Conservation (phyloP, 1,284 basidiomycete species). For the Peniophora sp. region DNA sequence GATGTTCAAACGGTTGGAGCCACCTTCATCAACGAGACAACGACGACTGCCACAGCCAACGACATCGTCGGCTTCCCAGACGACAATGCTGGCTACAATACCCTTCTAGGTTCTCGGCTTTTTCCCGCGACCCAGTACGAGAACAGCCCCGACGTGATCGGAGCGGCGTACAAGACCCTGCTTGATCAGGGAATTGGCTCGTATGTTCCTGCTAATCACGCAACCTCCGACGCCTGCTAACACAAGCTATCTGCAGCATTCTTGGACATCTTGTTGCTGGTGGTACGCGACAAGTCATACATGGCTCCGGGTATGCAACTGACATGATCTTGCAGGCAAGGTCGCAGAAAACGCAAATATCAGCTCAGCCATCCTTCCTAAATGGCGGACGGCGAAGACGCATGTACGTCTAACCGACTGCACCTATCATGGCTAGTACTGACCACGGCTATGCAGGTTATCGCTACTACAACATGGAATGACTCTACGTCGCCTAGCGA, state of each 20-base stretch:
- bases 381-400: constrained; percentile 24
- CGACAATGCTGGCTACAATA: constrained; percentile 12
- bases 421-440: background rate
- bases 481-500: constrained; percentile 1
- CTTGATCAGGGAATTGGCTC: constrained; percentile 4
- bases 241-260: background rate
- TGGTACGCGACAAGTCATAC: constrained; percentile 1
- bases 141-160: constrained; percentile 9
- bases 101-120: constrained; percentile 16
- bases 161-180: constrained; percentile 6
- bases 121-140: constrained; percentile 13
- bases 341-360: constrained; percentile 22
- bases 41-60: constrained; percentile 8
- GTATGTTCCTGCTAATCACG: background rate
- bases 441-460: constrained; percentile 1
- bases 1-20: constrained; percentile 11
- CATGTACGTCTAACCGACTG: constrained; percentile 16
- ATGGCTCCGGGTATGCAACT: background rate
- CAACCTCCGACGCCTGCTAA: background rate
- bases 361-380: constrained; percentile 19
- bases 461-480: constrained; percentile 5
- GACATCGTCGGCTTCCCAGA: constrained; percentile 12
- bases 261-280: constrained; percentile 9
- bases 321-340: constrained; percentile 15
- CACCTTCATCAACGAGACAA: constrained; percentile 3